Base-by-base conservation (phyloP, 495 filamentous ascomycete genomes). In the Penicillium egyptiacum region DNA sequence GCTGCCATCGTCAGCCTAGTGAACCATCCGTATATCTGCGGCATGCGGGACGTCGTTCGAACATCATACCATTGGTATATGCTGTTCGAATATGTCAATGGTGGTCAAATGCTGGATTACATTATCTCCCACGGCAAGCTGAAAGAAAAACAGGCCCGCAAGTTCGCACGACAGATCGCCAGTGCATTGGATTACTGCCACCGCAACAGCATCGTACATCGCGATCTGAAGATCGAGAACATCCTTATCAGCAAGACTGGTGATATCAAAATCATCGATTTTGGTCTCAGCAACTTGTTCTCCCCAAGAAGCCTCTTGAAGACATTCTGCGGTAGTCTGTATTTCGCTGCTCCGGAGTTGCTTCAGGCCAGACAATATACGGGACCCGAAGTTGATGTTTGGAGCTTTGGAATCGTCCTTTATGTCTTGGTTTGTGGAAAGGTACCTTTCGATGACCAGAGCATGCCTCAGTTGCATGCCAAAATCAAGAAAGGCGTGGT, bases 21-120 rank as follows among this genome's bases (percentile, higher is more conserved):
- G 42, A 88, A 92, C 68, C 94, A 98, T 62, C 95, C 94, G 5
- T 96, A 97, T 69, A 96, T 98, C 56, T 99, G 94, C 71, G 93
- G 88, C 7, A 92, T 99, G 84, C 83, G 92, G 57, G 94, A 99
- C 74, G 91, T 96, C 14, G 85, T 97, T 50, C 88, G 92, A 22
- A 98, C 94, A 17, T 90, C 91, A 65, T 94, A 96, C 72, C 94
- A 99, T 71, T 99, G 94, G 94, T 99, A 99, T 71, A 99, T 99
- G 94, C 85, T 99, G 22, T 99, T 98, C 68, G 94, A 99, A 76
- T 96, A 96, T 70, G 95, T 99, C 73, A 97, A 99, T 69, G 94
- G 94, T 47, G 95, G 94, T 14, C 94, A 99, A 72, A 99, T 99
- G 94, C 84, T 99, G 42, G 94, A 99, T 76, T 99, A 99, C 71